These are phyloP conservation scores for Anthostomella pinea DNA, from an alignment of 2,329 filamentous ascomycete species.

Conservation along the genomic window DNA sequence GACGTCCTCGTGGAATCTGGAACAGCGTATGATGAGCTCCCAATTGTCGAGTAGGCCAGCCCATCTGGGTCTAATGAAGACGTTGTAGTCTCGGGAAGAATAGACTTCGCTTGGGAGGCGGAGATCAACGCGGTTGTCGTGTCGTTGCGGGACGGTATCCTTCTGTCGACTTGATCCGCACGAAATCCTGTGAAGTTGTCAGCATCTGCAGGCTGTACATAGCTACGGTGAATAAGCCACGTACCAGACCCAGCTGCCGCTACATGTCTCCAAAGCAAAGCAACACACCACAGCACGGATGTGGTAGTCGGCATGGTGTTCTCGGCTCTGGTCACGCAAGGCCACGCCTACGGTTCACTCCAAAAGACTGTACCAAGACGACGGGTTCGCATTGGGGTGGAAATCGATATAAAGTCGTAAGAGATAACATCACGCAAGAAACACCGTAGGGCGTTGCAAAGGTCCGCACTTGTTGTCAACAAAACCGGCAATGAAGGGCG, in stretches of 20 bases:
- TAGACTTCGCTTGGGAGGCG: conserved; percentile 2
- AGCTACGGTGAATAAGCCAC: neutral
- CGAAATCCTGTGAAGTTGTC: conserved; percentile 14
- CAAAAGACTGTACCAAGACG: too few species aligned
- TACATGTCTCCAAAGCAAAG: neutral
- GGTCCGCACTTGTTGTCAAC: conserved; percentile 11
- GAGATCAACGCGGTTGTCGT: conserved; percentile 13
- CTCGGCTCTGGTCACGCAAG: too few species aligned
- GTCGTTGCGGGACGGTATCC: conserved; percentile 13
- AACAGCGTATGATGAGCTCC: conserved; percentile 10
- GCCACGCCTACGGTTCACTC: too few species aligned
- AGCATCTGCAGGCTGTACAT: conserved; percentile 8
- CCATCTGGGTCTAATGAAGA: conserved; percentile 10
- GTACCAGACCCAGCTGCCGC: neutral
- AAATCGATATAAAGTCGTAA: neutral
- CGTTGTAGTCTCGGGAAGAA: neutral
- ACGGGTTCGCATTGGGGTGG: neutral
- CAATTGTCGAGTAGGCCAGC: conserved; percentile 6
- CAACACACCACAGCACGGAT: conserved; percentile 1
- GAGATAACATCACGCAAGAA: conserved; percentile 4
- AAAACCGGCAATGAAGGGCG: neutral
- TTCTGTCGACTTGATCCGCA: conserved; percentile 13
- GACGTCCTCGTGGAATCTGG: conserved; percentile 5
- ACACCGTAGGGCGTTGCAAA: conserved; percentile 11
- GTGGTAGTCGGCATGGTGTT: conserved; percentile 1